Evolutionary conservation across 1,139 yeast genomes (phyloP), one percentile per base, ranked within the genome.

Genomic region (Wickerhamiella infanticola): DNA sequence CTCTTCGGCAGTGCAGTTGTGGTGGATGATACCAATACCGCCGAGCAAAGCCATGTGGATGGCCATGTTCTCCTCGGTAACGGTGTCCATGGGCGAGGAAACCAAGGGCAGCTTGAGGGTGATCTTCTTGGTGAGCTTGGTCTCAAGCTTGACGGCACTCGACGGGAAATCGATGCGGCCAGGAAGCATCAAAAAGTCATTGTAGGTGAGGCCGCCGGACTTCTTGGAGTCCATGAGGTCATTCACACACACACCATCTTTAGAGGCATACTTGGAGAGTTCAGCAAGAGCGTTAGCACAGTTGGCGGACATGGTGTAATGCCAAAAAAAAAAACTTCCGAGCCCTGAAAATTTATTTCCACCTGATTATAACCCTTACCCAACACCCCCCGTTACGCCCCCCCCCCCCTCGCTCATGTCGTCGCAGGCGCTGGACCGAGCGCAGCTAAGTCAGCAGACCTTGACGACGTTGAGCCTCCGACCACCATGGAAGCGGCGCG

Each of bases 1-100:
- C 65, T 86, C 97, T 45, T 90, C 97, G 51, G 94, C 74, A 50
- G 94, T 66, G 70, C 96, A 88, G 74, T 90, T 90, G 73, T 90
- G 97, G 68, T 90, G 99, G 58, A 90, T 80, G 61, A 93, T 84
- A 76, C 99, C 99, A 65, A 90, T 86, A 68, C 99, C 99, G 64
- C 99, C 99, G 58, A 88, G 77, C 57, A 90, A 76, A 57, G 99
- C 97, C 96, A 90, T 88, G 69, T 86, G 80, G 59, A 93, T 90
- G 55, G 99, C 98, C 99, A 90, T 90, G 51, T 79, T 82, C 53
- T 86, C 72, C 72, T 90, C 99, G 49, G 99, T 93, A 53, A 90
- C 98, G 46, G 98, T 90, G 68, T 90, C 98, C 99, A 90, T 90
- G 58, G 99, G 99, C 60, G 96, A 85, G 36, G 97, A 88, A 53